Evolutionary conservation across 257 asterid species (phyloP).

Genomic region (Solanum arcanum): DNA sequence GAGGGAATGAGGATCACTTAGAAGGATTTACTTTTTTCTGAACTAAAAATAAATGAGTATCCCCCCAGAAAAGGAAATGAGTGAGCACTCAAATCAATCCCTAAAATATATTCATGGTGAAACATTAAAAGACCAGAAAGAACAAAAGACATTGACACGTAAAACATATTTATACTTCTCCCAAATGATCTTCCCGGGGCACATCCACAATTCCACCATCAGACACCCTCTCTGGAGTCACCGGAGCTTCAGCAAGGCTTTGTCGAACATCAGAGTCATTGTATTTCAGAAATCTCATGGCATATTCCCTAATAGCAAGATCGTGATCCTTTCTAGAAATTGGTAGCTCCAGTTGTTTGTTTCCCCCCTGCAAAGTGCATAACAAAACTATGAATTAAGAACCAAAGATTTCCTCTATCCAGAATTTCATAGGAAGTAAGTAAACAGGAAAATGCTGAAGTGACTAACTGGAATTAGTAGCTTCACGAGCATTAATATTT

Average conservation of each 20-base stretch:
- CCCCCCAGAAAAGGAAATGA: not conserved
- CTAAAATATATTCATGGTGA: not conserved
- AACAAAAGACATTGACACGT: not conserved
- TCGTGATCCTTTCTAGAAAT: slow-evolving; percentile 24
- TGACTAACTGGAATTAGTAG: not conserved
- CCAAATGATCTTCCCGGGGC: slow-evolving; percentile 49
- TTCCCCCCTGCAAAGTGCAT: slow-evolving; percentile 38
- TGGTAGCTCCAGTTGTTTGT: slow-evolving; percentile 40
- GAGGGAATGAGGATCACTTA: not conserved
- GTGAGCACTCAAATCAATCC: not conserved
- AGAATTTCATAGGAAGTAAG: not conserved
- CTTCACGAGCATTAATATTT: not conserved
- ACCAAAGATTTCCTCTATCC: not conserved
- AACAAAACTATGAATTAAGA: not conserved
- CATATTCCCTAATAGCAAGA: slow-evolving; percentile 53
- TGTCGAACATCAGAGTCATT: slow-evolving; percentile 20
- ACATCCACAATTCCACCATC: slow-evolving; percentile 40
- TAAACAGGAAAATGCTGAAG: not conserved
- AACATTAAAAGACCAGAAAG: not conserved
- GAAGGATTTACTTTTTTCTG: not conserved
- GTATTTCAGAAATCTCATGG: slow-evolving; percentile 47
- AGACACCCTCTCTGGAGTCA: slow-evolving; percentile 50
- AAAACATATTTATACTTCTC: slow-evolving; percentile 40
- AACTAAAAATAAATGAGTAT: not conserved
- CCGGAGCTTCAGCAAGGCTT: slow-evolving; percentile 46